Conservation (phyloP, 257 asterid species). For the Plantago ovata region DNA sequence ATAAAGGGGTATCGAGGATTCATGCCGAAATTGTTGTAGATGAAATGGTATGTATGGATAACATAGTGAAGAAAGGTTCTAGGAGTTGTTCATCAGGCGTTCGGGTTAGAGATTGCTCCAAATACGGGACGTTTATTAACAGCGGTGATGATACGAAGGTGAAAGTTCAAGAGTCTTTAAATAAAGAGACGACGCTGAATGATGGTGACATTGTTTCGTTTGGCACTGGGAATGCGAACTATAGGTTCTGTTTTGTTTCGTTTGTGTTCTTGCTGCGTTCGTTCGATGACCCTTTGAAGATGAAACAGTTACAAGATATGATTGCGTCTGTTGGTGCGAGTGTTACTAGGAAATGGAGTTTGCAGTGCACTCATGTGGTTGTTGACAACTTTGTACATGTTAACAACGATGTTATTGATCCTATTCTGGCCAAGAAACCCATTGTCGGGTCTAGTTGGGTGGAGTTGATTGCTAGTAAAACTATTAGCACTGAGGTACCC, state of each 20-base stretch:
- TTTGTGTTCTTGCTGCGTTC: slow-evolving; percentile 46
- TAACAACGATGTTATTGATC: slow-evolving; percentile 52
- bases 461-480: slow-evolving; percentile 71
- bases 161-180: slow-evolving; percentile 75
- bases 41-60: slow-evolving; percentile 71
- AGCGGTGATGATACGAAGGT: slow-evolving; percentile 41
- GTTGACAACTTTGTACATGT: slow-evolving; percentile 55
- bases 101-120: slow-evolving; percentile 80
- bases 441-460: slow-evolving; percentile 59
- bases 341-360: slow-evolving; percentile 55
- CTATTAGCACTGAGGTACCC: slow-evolving; percentile 75
- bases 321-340: slow-evolving; percentile 64
- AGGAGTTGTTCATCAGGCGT: slow-evolving; percentile 43
- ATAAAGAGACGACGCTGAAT: slow-evolving; percentile 56
- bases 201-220: slow-evolving; percentile 81
- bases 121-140: slow-evolving; percentile 79
- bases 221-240: slow-evolving; percentile 89
- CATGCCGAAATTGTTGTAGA: slow-evolving; percentile 88
- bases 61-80: slow-evolving; percentile 32
- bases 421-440: slow-evolving; percentile 58
- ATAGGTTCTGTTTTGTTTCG: slow-evolving; percentile 76
- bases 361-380: slow-evolving; percentile 71
- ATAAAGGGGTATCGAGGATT: slow-evolving; percentile 92
- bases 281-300: slow-evolving; percentile 31
- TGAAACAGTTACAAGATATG: slow-evolving; percentile 50